phyloP scores from a whole-genome alignment of 345 rosid species.

The Populus ilicifolia region DNA sequence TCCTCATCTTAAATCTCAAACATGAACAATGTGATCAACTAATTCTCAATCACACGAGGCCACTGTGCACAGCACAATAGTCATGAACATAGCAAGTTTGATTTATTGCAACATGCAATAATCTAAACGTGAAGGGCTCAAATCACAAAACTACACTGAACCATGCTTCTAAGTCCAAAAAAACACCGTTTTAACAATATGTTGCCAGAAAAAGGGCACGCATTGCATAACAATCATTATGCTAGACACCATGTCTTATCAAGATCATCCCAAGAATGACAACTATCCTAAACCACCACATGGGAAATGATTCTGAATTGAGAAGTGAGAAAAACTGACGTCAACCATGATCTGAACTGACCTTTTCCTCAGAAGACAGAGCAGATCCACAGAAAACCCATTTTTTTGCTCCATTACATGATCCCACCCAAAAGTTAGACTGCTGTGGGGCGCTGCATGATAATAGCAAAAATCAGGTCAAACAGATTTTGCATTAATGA shows the following conservation, averaged over 20 bases:
- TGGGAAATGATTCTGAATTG: background rate
- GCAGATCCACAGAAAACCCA: conserved; percentile 87
- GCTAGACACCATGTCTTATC: background rate
- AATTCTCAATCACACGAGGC: too few species aligned
- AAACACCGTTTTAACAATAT: too few species aligned
- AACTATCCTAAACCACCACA: background rate
- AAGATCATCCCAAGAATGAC: background rate
- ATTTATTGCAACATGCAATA: too few species aligned
- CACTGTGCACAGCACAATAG: too few species aligned
- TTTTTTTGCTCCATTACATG: conserved; percentile 27
- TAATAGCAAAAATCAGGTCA: background rate
- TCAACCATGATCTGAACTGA: conserved; percentile 27
- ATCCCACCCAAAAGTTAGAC: conserved; percentile 24
- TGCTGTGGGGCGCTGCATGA: conserved; percentile 42
- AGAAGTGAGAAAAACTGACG: background rate
- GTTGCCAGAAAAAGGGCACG: too few species aligned
- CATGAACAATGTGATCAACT: too few species aligned
- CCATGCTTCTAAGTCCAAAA: too few species aligned
- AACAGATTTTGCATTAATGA: background rate
- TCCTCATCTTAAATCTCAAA: too few species aligned
- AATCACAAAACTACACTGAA: too few species aligned
- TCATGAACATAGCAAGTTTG: too few species aligned
- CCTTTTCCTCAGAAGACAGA: conserved; percentile 75
- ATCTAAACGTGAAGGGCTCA: too few species aligned
- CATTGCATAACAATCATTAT: too few species aligned